Conservation (phyloP, 2,329 filamentous ascomycete genomes). For the Fusarium decemcellulare region DNA sequence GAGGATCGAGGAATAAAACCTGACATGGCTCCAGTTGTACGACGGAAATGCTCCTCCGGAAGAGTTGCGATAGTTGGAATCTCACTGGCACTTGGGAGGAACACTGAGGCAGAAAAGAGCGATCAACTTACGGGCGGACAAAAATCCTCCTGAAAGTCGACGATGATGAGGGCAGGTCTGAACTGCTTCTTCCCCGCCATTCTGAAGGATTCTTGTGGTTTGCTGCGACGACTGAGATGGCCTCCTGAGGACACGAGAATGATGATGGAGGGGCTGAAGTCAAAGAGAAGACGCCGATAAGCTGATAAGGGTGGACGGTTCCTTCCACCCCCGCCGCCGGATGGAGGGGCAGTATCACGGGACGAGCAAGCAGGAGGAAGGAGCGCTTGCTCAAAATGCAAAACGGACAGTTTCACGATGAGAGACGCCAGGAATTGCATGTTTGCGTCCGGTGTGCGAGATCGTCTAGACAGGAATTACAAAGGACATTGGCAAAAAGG, state of each 20-base stretch:
- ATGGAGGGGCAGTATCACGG: not conserved
- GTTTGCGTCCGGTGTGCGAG: no score
- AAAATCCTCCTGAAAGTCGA: slow-evolving; percentile 96
- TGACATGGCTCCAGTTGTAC: no score
- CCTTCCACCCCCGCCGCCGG: not conserved
- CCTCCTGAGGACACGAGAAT: not conserved
- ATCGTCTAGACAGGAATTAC: no score
- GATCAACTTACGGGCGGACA: slow-evolving; percentile 82
- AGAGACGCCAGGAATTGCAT: no score
- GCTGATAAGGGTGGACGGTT: not conserved
- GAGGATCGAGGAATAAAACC: no score
- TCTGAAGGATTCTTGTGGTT: not conserved
- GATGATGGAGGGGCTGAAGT: slow-evolving; percentile 9
- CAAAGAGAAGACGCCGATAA: not conserved
- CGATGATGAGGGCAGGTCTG: slow-evolving; percentile 74
- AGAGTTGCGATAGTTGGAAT: no score
- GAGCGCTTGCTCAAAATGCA: no score
- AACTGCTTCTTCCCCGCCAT: slow-evolving; percentile 48
- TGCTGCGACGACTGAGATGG: not conserved
- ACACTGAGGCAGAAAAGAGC: not conserved
- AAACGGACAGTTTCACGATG: not conserved
- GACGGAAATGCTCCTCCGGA: no score
- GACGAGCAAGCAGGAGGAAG: not conserved
- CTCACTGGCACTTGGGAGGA: no score
- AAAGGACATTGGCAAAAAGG: not conserved